Base-by-base conservation (phyloP, 108 stramenopile species). In the Discostella pseudostelligera region DNA sequence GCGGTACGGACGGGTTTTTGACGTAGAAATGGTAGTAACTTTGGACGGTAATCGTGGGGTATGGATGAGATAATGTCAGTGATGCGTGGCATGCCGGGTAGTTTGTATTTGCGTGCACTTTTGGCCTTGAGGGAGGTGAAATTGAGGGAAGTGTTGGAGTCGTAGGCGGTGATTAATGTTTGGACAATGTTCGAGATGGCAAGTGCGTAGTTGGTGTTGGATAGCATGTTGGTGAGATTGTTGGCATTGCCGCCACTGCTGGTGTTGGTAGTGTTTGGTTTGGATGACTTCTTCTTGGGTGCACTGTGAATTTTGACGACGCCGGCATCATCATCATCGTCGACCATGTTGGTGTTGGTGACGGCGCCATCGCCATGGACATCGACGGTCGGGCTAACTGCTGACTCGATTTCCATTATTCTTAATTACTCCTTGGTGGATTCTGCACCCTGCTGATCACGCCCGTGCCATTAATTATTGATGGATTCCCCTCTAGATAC, bases 1-100 rank as follows among this genome's bases (percentile, higher is more conserved):
- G 97, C 97, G n/a, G 95, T 90, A 8, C 97, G 86, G 6, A 97
- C 94, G 0, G 97, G 97, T 66, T 96, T 96, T 29, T 90, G 85
- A 59, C 92, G 87, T 46, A 97, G 65, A 57, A 74, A 96, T 0
- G 97, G 97, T 66, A 86, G 64, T 10, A 97, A 59, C 57, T 87
- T 86, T 9, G 80, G 57, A 46, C 87, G 77, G 73, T 95, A 90
- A 20, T 76, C 59, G 16, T 78, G 59, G n/a, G 97, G 97, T 17
- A 97, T 73, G 21, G 92, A 89, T 49, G 93, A 87, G 12, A 96
- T 73, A 44, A 97, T 95, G 74, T 97, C 97, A 14, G 89, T 81
- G 59, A 96, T 65, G 45, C 85, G 85, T 35, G 95, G 95, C 28
- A 95, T 94, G 29, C 88, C 92, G 24, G 87, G 71, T 3, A 97